Percentiles rank a stretch among this genome's conserved stretches.
Evolutionary conservation across 139 green algal genomes (phyloP).

Genomic region (Chlamydomonas asymmetrica): DNA sequence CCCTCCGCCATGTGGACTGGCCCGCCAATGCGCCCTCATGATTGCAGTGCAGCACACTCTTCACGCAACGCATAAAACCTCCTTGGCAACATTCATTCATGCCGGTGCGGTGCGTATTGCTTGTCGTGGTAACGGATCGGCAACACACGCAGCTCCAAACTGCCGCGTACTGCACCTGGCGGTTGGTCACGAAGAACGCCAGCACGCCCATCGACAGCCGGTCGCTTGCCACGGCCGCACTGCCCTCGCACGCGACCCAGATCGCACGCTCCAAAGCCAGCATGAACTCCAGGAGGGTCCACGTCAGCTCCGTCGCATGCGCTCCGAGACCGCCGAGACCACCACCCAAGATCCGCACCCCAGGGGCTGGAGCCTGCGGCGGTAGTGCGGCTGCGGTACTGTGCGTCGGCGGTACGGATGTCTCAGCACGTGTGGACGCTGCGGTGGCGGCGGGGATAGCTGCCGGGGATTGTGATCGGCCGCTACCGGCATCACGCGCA

Average conservation of each 20-base stretch:
- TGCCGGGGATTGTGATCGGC: too few relatives aligned
- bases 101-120: too few relatives aligned
- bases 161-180: slow-evolving; percentile 35
- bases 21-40: too few relatives aligned
- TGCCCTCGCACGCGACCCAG: slow-evolving; percentile 33
- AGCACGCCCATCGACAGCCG: slow-evolving; percentile 24
- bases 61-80: background rate
- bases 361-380: too few relatives aligned
- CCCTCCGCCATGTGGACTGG: too few relatives aligned
- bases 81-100: background rate
- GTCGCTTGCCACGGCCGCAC: slow-evolving; percentile 1
- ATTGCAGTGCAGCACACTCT: too few relatives aligned
- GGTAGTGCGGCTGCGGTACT: background rate
- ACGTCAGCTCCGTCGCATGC: background rate
- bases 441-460: too few relatives aligned
- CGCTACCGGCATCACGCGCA: too few relatives aligned
- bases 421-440: too few relatives aligned
- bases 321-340: slow-evolving; percentile 1
- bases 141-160: background rate
- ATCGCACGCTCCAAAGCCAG: slow-evolving; percentile 42
- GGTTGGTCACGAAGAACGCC: slow-evolving; percentile 58
- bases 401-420: background rate
- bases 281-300: slow-evolving; percentile 50
- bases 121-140: too few relatives aligned
- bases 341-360: too few relatives aligned